phyloP scores from a whole-genome alignment of 805 yeast genomes.

The Dipodascopsis tothii region DNA sequence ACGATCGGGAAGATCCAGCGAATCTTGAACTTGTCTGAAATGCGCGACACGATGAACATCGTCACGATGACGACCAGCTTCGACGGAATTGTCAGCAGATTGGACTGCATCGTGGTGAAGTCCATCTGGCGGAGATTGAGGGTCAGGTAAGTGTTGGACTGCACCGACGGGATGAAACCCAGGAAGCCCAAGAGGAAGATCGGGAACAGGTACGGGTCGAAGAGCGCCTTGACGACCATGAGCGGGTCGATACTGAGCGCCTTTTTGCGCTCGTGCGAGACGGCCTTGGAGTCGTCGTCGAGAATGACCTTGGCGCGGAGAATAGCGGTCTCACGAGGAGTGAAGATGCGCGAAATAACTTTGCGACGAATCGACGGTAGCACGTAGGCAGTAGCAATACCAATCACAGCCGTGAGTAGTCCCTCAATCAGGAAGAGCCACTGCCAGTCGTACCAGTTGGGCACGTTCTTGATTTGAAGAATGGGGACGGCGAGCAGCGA shows the following conservation, averaged over 20 bases:
- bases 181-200: constrained; percentile 17
- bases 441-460: constrained; percentile 47
- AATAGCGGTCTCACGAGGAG: constrained; percentile 17
- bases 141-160: constrained; percentile 32
- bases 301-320: constrained; percentile 18
- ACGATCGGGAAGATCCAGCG: constrained; percentile 20
- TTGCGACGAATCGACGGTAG: constrained; percentile 16
- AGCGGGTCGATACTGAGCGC: constrained; percentile 2
- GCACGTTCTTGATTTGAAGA: constrained; percentile 34
- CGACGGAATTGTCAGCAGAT: constrained; percentile 48
- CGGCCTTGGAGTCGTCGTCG: constrained; percentile 14
- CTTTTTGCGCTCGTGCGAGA: constrained; percentile 12
- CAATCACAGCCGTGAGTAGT: constrained; percentile 46
- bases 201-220: constrained; percentile 16
- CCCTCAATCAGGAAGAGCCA: constrained; percentile 61
- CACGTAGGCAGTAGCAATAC: constrained; percentile 39
- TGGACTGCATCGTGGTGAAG: constrained; percentile 44
- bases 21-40: constrained; percentile 14
- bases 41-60: constrained; percentile 25
- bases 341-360: constrained; percentile 13
- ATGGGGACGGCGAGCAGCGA: constrained; percentile 50
- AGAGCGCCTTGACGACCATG: constrained; percentile 1
- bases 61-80: constrained; percentile 22
- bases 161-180: constrained; percentile 20
- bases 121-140: constrained; percentile 43